phyloP scores from a whole-genome alignment of 371 early-diverging fungal species.

The Coemansia sp. region DNA sequence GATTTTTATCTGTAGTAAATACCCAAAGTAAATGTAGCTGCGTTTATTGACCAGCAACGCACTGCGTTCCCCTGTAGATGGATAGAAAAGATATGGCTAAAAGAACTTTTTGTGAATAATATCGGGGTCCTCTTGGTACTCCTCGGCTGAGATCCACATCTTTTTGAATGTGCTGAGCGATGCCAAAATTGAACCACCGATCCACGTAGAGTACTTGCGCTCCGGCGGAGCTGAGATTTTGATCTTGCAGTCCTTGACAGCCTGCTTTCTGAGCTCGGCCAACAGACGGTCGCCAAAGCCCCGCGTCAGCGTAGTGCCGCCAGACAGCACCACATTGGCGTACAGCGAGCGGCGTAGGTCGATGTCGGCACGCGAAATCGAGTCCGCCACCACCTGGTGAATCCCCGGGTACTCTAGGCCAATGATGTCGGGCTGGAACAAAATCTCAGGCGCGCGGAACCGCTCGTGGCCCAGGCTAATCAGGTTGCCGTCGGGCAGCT shows the following conservation, averaged over 20 bases:
- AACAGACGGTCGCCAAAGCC: slow-evolving; percentile 94
- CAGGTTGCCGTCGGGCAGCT: slow-evolving; percentile 89
- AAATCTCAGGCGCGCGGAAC: slow-evolving; percentile 78
- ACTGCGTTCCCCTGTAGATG: not conserved
- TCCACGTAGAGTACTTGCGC: slow-evolving; percentile 97
- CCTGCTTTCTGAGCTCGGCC: slow-evolving; percentile 79
- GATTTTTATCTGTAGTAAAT: too few species aligned
- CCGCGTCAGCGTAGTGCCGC: slow-evolving; percentile 85
- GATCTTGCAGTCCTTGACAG: slow-evolving; percentile 87
- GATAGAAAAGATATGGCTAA: slow-evolving; percentile 39
- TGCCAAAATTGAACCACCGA: slow-evolving; percentile 94
- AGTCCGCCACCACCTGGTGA: slow-evolving; percentile 85
- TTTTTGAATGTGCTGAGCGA: slow-evolving; percentile 95
- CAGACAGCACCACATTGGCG: slow-evolving; percentile 88
- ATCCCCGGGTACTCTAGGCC: slow-evolving; percentile 89
- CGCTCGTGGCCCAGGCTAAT: slow-evolving; percentile 85
- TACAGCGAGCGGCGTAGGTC: slow-evolving; percentile 87
- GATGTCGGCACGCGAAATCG: slow-evolving; percentile 86
- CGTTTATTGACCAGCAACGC: not conserved
- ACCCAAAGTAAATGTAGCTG: not conserved
- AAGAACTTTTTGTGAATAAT: slow-evolving; percentile 78
- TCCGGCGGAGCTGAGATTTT: slow-evolving; percentile 96
- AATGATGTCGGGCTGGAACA: slow-evolving; percentile 83
- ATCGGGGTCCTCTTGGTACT: slow-evolving; percentile 83
- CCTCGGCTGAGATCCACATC: slow-evolving; percentile 86